These are phyloP conservation scores for Aegle marmelos DNA, from an alignment of 345 rosid genomes.

Conservation along the genomic window DNA sequence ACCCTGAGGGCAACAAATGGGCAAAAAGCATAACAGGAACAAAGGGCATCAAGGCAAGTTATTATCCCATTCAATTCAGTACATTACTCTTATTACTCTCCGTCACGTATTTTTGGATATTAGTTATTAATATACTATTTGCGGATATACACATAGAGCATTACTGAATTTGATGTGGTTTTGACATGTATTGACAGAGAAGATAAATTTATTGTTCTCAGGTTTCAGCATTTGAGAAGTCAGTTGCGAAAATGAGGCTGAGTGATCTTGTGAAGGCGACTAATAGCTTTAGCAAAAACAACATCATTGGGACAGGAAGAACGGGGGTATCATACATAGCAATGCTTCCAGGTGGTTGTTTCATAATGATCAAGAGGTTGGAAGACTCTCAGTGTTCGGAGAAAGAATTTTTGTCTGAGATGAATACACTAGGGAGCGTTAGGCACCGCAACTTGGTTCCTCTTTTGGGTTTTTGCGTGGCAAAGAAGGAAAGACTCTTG, in stretches of 20 bases:
- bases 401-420: constrained; percentile 25
- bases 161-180: too few species aligned
- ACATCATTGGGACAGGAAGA: constrained; percentile 80
- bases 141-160: too few species aligned
- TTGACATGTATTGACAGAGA: not conserved
- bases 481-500: constrained; percentile 21
- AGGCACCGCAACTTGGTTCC: constrained; percentile 27
- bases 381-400: constrained; percentile 8
- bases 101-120: not conserved
- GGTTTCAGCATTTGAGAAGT: constrained; percentile 88
- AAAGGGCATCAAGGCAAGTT: constrained; percentile 68
- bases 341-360: constrained; percentile 38
- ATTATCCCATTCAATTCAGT: not conserved
- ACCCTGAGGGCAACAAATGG: constrained; percentile 94
- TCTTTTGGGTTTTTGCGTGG: constrained; percentile 26
- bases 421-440: constrained; percentile 12
- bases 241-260: constrained; percentile 69
- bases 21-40: constrained; percentile 64
- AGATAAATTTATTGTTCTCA: constrained; percentile 15
- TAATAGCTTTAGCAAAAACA: constrained; percentile 65
- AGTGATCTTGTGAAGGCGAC: constrained; percentile 91
- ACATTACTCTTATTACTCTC: not conserved
- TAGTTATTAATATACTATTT: not conserved
- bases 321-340: constrained; percentile 83
- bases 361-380: constrained; percentile 23